These are phyloP conservation scores for Entomortierella beljakovae DNA, from an alignment of 192 early-diverging fungal species.

Conservation along the genomic window DNA sequence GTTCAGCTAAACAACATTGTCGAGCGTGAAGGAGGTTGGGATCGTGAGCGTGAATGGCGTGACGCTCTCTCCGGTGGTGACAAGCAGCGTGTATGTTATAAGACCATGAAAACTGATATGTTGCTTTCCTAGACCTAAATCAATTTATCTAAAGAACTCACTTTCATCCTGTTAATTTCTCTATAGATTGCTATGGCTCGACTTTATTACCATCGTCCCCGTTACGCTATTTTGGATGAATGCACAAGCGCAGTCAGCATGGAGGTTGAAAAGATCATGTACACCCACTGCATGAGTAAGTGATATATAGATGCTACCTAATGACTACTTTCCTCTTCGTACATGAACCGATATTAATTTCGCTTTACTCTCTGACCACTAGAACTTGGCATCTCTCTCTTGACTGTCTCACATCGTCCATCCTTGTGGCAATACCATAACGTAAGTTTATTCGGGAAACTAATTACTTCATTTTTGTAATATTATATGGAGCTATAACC, in stretches of 20 bases:
- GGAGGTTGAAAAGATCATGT: slow-evolving; percentile 95
- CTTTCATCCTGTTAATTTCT: background rate
- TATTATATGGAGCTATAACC: background rate
- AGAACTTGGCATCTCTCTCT: slow-evolving; percentile 86
- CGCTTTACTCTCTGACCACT: slow-evolving; percentile 1
- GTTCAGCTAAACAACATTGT: slow-evolving; percentile 89
- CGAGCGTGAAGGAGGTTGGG: slow-evolving; percentile 92
- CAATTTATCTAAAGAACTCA: background rate
- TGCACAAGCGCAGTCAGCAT: slow-evolving; percentile 90
- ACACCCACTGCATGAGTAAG: slow-evolving; percentile 76
- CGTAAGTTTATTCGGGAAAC: slow-evolving; percentile 31
- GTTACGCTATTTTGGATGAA: slow-evolving; percentile 97
- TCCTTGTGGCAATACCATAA: slow-evolving; percentile 98
- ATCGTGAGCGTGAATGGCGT: slow-evolving; percentile 88
- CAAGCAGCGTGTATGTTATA: slow-evolving; percentile 77
- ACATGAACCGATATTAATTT: no score
- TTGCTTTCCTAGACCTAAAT: background rate
- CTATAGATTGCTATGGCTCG: slow-evolving; percentile 91
- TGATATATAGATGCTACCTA: background rate
- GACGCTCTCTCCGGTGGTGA: slow-evolving; percentile 97
- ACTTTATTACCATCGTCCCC: slow-evolving; percentile 96
- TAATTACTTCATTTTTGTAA: background rate
- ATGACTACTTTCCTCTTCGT: background rate
- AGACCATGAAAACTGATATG: slow-evolving; percentile 13
- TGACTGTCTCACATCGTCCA: slow-evolving; percentile 96